Conservation (phyloP, 352 stramenopile species). For the Pythium pectinolyticum region DNA sequence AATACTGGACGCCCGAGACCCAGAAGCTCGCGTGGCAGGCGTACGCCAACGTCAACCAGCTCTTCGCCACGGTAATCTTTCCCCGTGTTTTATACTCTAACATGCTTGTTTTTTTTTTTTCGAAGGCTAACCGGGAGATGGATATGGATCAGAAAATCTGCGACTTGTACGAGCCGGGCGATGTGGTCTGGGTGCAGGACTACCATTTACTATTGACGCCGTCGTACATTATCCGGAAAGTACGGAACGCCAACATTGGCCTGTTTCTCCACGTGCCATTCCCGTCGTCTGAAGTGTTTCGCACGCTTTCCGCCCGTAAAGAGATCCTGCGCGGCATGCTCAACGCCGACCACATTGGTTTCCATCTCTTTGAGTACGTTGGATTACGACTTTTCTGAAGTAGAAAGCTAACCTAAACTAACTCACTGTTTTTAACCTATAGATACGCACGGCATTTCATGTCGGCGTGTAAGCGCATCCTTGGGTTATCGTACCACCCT, state of each 20-base stretch:
- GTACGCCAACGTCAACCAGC: constrained; percentile 95
- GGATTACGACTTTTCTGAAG: not conserved
- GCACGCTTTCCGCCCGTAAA: constrained; percentile 92
- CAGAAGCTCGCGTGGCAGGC: constrained; percentile 88
- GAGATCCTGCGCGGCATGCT: constrained; percentile 90
- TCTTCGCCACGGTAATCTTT: constrained; percentile 80
- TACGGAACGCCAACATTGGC: constrained; percentile 91
- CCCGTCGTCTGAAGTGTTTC: constrained; percentile 97
- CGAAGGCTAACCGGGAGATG: too few species aligned
- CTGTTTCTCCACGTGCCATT: constrained; percentile 99
- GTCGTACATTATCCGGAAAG: constrained; percentile 91
- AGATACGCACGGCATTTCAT: constrained; percentile 88
- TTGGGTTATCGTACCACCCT: constrained; percentile 93
- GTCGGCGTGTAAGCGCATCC: constrained; percentile 89
- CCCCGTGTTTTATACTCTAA: constrained; percentile 23
- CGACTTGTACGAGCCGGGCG: constrained; percentile 73
- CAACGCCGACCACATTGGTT: constrained; percentile 91
- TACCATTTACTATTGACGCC: constrained; percentile 98
- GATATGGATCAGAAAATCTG: constrained; percentile 75
- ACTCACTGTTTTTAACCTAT: not conserved
- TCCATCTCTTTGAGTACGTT: constrained; percentile 92
- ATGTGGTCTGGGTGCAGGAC: constrained; percentile 97
- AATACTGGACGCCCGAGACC: constrained; percentile 62
- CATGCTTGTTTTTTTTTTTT: not conserved
- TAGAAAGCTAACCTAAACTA: not conserved